Base-by-base conservation (phyloP, 2,329 filamentous ascomycete genomes). In the Fusarium guadeloupense region DNA sequence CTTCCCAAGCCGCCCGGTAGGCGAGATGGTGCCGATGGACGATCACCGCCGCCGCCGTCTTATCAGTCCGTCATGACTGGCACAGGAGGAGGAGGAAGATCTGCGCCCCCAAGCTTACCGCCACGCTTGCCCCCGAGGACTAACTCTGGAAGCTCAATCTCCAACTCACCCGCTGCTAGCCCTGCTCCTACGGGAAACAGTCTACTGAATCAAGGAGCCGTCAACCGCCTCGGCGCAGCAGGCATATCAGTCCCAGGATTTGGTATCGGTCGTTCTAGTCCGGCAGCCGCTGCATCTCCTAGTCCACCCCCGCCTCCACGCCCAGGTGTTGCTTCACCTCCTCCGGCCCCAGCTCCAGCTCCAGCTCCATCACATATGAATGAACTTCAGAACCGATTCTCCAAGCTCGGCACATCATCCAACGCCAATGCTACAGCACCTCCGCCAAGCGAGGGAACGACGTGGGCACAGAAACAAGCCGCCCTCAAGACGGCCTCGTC, bases 221-320 rank as follows among this genome's bases (percentile, higher is more conserved):
- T 89, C 50, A 82, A 78, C 54, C 83, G 91, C 35, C 81, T 97
- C 9, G 85, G 88, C 10, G 83, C 86, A 31, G 88, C 91, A 1
- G 93, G 93, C 1, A 81, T 97, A 6, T 90, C 88, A 0, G 91
- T 97, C 0, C 89, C 92, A 1, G 89, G 84, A 0, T 79, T 97
- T 5, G 90, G 90, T 6, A 96, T 96, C 58, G 88, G 86, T 51
- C 67, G 70, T 64, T 62, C 58, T 69, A 66, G 71, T 62, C 53
- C 73, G 70, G 42, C 71, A 62, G 59, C 67, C 49, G 56, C 68
- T 37, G 55, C 65, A 35, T 64, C 71, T 33, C 66, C 71, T 54
- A 63, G 70, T 45, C 70, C 67, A 23, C 61, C 68, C 23, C 62
- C 68, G 43, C 71, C 72, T 23, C 66, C 67, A 35, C 68, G 66